Conservation (phyloP, 352 stramenopile genomes). For the Chrysophaeum taylorii region DNA sequence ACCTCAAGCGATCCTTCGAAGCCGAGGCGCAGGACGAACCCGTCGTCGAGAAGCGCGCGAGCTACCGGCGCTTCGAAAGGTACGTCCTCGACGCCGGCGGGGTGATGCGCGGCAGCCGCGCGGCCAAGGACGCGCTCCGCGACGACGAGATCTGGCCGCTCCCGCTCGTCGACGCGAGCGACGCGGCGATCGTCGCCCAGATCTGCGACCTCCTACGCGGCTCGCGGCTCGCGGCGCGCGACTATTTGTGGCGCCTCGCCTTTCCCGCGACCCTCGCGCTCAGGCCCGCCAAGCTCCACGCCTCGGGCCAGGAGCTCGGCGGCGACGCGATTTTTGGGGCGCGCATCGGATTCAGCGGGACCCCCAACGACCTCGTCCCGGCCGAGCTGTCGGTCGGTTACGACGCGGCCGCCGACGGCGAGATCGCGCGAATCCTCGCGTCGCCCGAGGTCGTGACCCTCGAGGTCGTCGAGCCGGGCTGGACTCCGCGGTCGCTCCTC, state of each 20-base stretch:
- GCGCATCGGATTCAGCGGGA: slow-evolving; percentile 96
- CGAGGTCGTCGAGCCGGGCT: slow-evolving; percentile 21
- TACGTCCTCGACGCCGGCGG: not conserved
- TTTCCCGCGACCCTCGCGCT: slow-evolving; percentile 99
- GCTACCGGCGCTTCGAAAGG: slow-evolving; percentile 26
- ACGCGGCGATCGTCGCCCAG: slow-evolving; percentile 84
- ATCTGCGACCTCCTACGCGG: slow-evolving; percentile 85
- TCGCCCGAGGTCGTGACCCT: not conserved
- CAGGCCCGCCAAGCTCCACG: slow-evolving; percentile 95
- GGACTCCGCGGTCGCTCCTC: slow-evolving; percentile 31
- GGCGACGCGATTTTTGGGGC: slow-evolving; percentile 93
- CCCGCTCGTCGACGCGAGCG: slow-evolving; percentile 89
- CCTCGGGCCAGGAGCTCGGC: slow-evolving; percentile 96
- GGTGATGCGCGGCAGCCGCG: not conserved
- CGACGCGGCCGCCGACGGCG: slow-evolving; percentile 73
- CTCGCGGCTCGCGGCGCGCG: slow-evolving; percentile 84
- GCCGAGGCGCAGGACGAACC: slow-evolving; percentile 52
- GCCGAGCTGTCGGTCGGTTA: slow-evolving; percentile 91
- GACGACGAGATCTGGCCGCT: slow-evolving; percentile 75
- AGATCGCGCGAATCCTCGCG: slow-evolving; percentile 37
- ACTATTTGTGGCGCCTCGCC: slow-evolving; percentile 93
- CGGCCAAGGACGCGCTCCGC: not conserved
- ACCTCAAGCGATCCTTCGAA: not conserved
- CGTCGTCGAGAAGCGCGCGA: slow-evolving; percentile 39
- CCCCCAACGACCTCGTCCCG: slow-evolving; percentile 93